phyloP scores from a whole-genome alignment of 352 stramenopile genomes.

The Phytophthora fragariae region DNA sequence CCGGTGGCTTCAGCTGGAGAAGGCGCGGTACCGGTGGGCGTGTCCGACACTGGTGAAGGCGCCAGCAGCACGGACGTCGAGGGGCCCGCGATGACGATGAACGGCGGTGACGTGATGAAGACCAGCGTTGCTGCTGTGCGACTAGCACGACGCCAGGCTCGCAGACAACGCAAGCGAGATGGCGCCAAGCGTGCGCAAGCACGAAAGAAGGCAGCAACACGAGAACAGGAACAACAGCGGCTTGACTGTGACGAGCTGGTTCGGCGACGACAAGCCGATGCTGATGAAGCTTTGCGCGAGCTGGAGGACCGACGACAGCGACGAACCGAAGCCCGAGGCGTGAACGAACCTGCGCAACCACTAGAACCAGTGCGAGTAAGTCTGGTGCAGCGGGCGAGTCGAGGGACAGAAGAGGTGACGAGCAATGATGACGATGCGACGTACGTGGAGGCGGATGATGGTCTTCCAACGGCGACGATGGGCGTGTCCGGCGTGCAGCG shows the following conservation, averaged over 20 bases:
- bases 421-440: not conserved
- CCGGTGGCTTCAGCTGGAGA: not conserved
- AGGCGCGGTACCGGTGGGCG: no score
- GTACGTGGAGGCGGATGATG: not conserved
- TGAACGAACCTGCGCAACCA: not conserved
- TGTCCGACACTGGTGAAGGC: not conserved
- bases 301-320: not conserved
- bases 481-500: not conserved
- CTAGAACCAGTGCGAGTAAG: not conserved
- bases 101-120: not conserved
- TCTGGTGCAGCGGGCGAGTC: not conserved
- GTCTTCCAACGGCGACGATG: not conserved
- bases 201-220: not conserved
- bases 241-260: not conserved
- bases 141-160: not conserved
- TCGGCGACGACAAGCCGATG: not conserved
- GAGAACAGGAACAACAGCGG: not conserved
- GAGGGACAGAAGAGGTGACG: not conserved
- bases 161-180: not conserved
- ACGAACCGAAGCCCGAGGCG: not conserved
- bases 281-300: not conserved
- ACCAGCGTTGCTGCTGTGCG: not conserved
- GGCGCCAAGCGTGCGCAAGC: not conserved
- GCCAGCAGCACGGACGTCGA: not conserved
- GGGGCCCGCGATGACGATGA: not conserved